Conservation (phyloP, 352 stramenopile species). For the Globisporangium uncinulatum region DNA sequence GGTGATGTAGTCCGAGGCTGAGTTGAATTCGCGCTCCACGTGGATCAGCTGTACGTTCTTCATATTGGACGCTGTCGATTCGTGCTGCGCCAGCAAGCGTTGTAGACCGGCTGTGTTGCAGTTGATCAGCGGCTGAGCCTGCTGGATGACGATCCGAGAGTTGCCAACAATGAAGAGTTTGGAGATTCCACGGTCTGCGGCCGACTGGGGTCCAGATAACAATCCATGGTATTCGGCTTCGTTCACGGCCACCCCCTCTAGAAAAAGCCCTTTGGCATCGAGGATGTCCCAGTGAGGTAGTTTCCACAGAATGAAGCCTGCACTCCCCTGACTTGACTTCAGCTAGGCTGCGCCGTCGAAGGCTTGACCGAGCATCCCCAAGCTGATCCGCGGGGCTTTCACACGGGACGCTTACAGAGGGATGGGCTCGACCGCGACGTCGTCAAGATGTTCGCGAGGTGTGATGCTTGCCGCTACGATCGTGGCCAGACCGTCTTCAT, state of each 20-base stretch:
- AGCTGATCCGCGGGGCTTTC: conserved; percentile 1
- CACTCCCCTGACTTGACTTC: conserved; percentile 7
- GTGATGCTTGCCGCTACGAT: conserved; percentile 11
- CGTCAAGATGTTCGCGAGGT: conserved; percentile 7
- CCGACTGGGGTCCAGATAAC: conserved; percentile 4
- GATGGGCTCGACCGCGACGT: conserved; percentile 1
- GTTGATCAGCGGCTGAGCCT: conserved; percentile 7
- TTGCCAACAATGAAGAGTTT: conserved; percentile 15
- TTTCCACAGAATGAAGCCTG: conserved; percentile 15
- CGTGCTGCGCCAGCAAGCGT: conserved; percentile 1
- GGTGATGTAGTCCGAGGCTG: conserved; percentile 5
- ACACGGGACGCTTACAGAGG: conserved; percentile 2
- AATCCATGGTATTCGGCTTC: conserved; percentile 20
- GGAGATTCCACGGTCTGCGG: background rate
- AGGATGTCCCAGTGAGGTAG: conserved; percentile 14
- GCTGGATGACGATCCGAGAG: conserved; percentile 16
- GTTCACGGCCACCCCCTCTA: conserved; percentile 15
- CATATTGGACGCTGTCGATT: background rate
- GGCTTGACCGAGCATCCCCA: background rate
- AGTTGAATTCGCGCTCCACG: conserved; percentile 8
- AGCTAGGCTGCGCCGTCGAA: conserved; percentile 20
- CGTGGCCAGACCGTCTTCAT: conserved; percentile 6
- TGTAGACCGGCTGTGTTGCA: conserved; percentile 10
- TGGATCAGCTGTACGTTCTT: conserved; percentile 3
- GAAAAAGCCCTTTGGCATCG: conserved; percentile 8